Evolutionary conservation across 2,329 filamentous ascomycete species (phyloP).

Genomic region (Claviceps quebecensis): DNA sequence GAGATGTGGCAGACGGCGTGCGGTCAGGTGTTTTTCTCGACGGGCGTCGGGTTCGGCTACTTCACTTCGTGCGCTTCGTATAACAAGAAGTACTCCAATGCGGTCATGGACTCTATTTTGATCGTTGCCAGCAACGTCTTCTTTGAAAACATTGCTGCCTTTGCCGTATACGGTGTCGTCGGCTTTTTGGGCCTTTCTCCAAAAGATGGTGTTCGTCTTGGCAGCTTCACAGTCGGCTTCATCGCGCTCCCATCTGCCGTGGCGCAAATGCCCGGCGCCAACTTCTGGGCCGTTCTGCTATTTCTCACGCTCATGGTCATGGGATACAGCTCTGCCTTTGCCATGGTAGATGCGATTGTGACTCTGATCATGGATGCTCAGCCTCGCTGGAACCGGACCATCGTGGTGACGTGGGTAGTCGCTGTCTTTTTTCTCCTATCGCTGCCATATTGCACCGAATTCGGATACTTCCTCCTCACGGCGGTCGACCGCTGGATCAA

Average conservation of each 20-base stretch:
- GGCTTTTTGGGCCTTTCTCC: slow-evolving; percentile 28
- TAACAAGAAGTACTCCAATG: slow-evolving; percentile 42
- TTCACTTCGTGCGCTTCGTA: slow-evolving; percentile 46
- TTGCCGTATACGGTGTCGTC: slow-evolving; percentile 40
- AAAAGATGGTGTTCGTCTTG: slow-evolving; percentile 26
- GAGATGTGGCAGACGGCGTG: slow-evolving; percentile 45
- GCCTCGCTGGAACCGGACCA: slow-evolving; percentile 29
- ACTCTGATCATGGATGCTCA: slow-evolving; percentile 40
- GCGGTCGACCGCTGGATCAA: slow-evolving; percentile 43
- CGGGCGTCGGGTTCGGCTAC: slow-evolving; percentile 43
- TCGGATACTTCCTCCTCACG: slow-evolving; percentile 40
- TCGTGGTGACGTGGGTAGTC: slow-evolving; percentile 35
- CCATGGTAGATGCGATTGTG: slow-evolving; percentile 42
- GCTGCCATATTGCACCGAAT: slow-evolving; percentile 42
- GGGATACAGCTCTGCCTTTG: slow-evolving; percentile 44
- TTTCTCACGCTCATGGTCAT: slow-evolving; percentile 46
- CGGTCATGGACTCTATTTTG: slow-evolving; percentile 43
- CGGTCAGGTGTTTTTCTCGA: slow-evolving; percentile 47
- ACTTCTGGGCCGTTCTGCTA: slow-evolving; percentile 43
- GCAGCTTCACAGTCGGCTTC: slow-evolving; percentile 43
- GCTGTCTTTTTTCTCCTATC: slow-evolving; percentile 38
- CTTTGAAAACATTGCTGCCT: slow-evolving; percentile 39
- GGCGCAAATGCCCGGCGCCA: slow-evolving; percentile 40
- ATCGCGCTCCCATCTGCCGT: slow-evolving; percentile 43
- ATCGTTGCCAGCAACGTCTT: slow-evolving; percentile 41